Evolutionary conservation across 176 grass and related monocot genomes (phyloP).

Genomic region (Canna indica): DNA sequence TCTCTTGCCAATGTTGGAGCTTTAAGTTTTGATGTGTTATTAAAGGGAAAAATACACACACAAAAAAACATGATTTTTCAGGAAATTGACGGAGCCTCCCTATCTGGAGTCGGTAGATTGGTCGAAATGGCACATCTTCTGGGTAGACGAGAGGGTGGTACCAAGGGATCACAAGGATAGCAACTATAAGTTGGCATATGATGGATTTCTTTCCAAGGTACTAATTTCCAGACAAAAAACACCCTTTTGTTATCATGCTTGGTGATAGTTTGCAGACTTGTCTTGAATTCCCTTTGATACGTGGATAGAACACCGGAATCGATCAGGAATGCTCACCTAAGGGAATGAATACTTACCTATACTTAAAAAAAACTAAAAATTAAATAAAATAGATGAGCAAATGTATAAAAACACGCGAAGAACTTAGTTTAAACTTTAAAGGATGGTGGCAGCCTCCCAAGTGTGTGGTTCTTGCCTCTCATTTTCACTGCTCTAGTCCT

Average conservation of each 20-base stretch:
- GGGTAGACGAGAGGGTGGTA: slow-evolving; percentile 92
- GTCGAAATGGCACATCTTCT: slow-evolving; percentile 93
- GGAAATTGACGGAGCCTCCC: slow-evolving; percentile 75
- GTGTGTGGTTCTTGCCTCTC: background rate
- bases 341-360: no score
- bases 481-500: no score
- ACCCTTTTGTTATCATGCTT: background rate
- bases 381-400: no score
- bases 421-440: no score
- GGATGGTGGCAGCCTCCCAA: no score
- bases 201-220: slow-evolving; percentile 93
- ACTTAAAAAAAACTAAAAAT: no score
- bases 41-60: slow-evolving; percentile 11
- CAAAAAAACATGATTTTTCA: no score
- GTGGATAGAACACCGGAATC: no score
- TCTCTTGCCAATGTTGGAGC: background rate
- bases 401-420: no score
- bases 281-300: background rate
- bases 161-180: slow-evolving; percentile 79
- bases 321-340: no score
- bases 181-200: slow-evolving; percentile 90
- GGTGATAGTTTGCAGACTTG: background rate
- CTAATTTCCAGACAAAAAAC: background rate
- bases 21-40: background rate
- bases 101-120: slow-evolving; percentile 70